A percentile compares a stretch with the other conserved stretches of the same genome.
Conservation (phyloP, 805 yeast genomes). For the Yamadazyma phyllophila region DNA sequence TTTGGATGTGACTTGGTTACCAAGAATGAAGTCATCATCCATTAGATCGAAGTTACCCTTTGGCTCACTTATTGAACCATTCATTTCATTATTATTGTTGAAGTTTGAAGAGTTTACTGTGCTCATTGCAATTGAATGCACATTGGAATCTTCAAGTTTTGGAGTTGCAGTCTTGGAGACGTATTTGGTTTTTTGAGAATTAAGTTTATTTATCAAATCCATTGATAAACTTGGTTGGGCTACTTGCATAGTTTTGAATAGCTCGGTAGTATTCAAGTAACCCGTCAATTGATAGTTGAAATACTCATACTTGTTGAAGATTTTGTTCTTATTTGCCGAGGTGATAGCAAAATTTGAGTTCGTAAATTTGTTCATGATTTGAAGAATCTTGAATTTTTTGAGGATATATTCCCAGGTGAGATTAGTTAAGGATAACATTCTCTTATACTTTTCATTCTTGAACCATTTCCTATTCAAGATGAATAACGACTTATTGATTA, state of each 20-base stretch:
- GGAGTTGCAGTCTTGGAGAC: neutral
- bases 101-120: neutral
- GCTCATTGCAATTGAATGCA: neutral
- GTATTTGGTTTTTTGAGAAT: conserved; percentile 7
- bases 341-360: conserved; percentile 19
- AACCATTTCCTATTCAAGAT: conserved; percentile 45
- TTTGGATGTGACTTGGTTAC: neutral
- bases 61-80: neutral
- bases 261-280: conserved; percentile 37
- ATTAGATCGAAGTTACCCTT: conserved; percentile 6
- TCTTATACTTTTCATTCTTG: conserved; percentile 44
- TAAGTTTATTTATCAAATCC: conserved; percentile 12
- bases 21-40: conserved; percentile 4
- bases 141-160: neutral
- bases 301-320: conserved; percentile 26
- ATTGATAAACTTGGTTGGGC: conserved; percentile 33
- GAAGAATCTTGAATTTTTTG: conserved; percentile 31
- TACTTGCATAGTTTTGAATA: conserved; percentile 42
- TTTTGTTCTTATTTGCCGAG: conserved; percentile 14
- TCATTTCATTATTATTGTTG: neutral
- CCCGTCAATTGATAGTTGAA: conserved; percentile 43
- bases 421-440: conserved; percentile 44
- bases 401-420: conserved; percentile 43
- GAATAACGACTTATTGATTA: conserved; percentile 42
- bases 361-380: conserved; percentile 25